Evolutionary conservation across 345 rosid genomes (phyloP).

Genomic region (Corchorus olitorius): DNA sequence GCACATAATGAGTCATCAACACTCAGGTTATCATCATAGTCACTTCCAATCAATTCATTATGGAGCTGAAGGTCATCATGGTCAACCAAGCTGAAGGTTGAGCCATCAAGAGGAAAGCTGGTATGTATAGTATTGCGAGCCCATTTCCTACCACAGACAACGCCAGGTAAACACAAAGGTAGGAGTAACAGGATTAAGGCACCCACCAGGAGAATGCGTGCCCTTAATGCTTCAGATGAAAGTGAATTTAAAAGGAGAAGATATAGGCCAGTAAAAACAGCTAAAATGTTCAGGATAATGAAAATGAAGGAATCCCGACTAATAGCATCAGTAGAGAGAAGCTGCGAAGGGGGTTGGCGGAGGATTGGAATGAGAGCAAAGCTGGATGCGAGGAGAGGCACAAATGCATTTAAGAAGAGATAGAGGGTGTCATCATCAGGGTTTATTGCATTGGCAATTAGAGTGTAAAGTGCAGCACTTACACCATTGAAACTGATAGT

Average conservation of each 20-base stretch:
- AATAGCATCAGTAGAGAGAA: conserved; percentile 29
- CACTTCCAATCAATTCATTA: conserved; percentile 43
- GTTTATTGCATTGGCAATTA: conserved; percentile 61
- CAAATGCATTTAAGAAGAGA: conserved; percentile 58
- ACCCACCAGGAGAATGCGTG: conserved; percentile 54
- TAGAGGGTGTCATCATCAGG: conserved; percentile 46
- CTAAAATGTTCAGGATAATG: conserved; percentile 50
- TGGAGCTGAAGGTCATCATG: conserved; percentile 53
- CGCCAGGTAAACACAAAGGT: conserved; percentile 67
- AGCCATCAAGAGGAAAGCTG: conserved; percentile 25
- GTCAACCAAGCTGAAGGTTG: conserved; percentile 47
- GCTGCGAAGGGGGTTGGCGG: conserved; percentile 43
- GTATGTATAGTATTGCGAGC: conserved; percentile 26
- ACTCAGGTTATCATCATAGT: conserved; percentile 9
- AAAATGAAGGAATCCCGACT: conserved; percentile 52
- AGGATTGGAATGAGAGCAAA: conserved; percentile 59
- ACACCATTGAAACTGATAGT: conserved; percentile 76
- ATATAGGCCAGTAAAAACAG: conserved; percentile 67
- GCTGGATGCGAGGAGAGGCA: conserved; percentile 53
- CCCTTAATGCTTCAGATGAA: conserved; percentile 35
- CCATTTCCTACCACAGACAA: conserved; percentile 58
- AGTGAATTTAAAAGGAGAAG: conserved; percentile 58
- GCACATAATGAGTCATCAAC: neutral
- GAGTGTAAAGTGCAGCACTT: conserved; percentile 73
- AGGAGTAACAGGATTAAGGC: conserved; percentile 50